Evolutionary conservation across 2,329 filamentous ascomycete species (phyloP).

Genomic region (Aspergillus sp.): DNA sequence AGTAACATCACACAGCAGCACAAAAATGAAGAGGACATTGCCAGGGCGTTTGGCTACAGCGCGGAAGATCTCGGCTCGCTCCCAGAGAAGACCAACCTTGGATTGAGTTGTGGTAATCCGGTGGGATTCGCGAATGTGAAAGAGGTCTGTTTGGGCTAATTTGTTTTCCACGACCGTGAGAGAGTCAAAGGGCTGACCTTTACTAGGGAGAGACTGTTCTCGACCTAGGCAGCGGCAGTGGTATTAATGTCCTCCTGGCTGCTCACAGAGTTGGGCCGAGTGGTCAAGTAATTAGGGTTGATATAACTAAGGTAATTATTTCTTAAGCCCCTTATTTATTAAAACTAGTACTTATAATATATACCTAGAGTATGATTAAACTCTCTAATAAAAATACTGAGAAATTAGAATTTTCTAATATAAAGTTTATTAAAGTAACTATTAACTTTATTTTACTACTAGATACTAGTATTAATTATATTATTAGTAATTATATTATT

Average conservation of each 20-base stretch:
- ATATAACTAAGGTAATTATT: slow-evolving; percentile 49
- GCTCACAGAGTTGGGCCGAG: slow-evolving; percentile 49
- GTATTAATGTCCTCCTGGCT: slow-evolving; percentile 60
- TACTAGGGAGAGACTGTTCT: slow-evolving; percentile 58
- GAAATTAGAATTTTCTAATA: slow-evolving; percentile 44
- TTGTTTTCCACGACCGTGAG: slow-evolving; percentile 54
- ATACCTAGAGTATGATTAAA: slow-evolving; percentile 46
- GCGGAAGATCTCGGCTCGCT: slow-evolving; percentile 49
- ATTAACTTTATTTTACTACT: no score
- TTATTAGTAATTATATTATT: slow-evolving; percentile 64
- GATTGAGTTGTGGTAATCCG: slow-evolving; percentile 56
- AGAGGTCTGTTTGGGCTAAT: slow-evolving; percentile 34
- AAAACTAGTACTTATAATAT: no score
- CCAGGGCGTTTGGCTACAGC: slow-evolving; percentile 54
- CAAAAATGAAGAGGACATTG: slow-evolving; percentile 36
- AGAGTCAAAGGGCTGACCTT: slow-evolving; percentile 55
- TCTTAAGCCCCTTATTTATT: no score
- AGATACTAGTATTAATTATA: no score
- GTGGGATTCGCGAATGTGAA: slow-evolving; percentile 49
- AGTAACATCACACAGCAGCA: slow-evolving; percentile 36
- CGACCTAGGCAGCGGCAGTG: slow-evolving; percentile 58
- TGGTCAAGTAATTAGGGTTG: slow-evolving; percentile 57
- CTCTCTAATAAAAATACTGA: slow-evolving; percentile 49
- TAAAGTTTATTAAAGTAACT: slow-evolving; percentile 50
- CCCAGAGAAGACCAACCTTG: slow-evolving; percentile 52